These are phyloP conservation scores for Aspergillus brunneoviolaceus DNA, from an alignment of 2,329 filamentous ascomycete genomes.

Conservation along the genomic window DNA sequence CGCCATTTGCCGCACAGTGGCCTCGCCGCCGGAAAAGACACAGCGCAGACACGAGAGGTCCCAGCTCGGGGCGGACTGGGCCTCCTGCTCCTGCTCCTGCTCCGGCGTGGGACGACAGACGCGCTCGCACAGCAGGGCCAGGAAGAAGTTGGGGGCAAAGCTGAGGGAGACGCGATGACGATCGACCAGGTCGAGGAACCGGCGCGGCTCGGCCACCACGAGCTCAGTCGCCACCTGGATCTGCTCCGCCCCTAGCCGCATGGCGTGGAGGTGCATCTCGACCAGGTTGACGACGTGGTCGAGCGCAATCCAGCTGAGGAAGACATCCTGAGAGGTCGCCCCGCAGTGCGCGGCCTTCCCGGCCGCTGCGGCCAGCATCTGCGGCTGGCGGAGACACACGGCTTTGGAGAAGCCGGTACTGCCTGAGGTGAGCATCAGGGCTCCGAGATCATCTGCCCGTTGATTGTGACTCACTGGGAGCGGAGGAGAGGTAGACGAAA, in stretches of 20 bases:
- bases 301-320: conserved; percentile 53
- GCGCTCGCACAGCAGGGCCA: conserved; percentile 3
- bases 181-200: conserved; percentile 45
- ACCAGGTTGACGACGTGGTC: conserved; percentile 56
- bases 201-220: conserved; percentile 32
- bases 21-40: conserved; percentile 43
- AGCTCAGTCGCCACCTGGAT: conserved; percentile 20
- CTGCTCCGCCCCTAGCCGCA: conserved; percentile 20
- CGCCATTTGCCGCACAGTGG: conserved; percentile 33
- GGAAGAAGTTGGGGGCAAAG: conserved; percentile 30
- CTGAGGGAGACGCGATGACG: conserved; percentile 32
- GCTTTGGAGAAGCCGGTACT: conserved; percentile 55
- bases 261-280: conserved; percentile 51
- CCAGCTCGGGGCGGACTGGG: background rate
- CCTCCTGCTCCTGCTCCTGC: background rate
- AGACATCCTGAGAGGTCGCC: conserved; percentile 32
- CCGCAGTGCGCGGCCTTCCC: conserved; percentile 35
- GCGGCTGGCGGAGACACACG: conserved; percentile 44
- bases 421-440: conserved; percentile 56
- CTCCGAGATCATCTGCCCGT: background rate
- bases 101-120: conserved; percentile 8
- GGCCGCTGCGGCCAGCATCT: conserved; percentile 7
- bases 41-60: conserved; percentile 17
- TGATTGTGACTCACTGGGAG: no score
- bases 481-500: no score